A percentile compares a stretch with the other conserved stretches of the same genome.
Evolutionary conservation across 75 land plant genomes (phyloP).

Genomic region (Picea glauca): DNA sequence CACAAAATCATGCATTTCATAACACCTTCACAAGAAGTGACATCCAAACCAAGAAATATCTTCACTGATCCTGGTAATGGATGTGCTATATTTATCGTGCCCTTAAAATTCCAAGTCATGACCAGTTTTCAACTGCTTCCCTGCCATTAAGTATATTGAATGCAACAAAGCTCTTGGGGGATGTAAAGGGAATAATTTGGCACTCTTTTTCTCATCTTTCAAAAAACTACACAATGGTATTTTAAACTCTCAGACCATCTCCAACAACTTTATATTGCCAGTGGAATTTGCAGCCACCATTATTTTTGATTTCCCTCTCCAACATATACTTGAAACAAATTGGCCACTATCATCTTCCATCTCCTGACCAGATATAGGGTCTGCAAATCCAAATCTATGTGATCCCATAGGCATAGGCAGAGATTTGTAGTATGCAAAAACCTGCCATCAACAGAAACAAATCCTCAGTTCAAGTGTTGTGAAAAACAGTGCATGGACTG

Average conservation of each 20-base stretch:
- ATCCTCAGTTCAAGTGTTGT: too few relatives aligned
- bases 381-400: slow-evolving; percentile 85
- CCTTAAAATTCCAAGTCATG: not conserved
- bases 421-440: slow-evolving; percentile 83
- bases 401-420: slow-evolving; percentile 90
- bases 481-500: too few relatives aligned
- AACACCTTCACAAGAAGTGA: not conserved
- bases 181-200: not conserved
- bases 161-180: not conserved
- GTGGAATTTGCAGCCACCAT: slow-evolving; percentile 89
- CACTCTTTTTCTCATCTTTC: not conserved
- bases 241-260: slow-evolving; percentile 48
- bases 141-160: not conserved
- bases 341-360: slow-evolving; percentile 74
- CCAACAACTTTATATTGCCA: slow-evolving; percentile 85
- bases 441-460: slow-evolving; percentile 12
- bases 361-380: slow-evolving; percentile 83
- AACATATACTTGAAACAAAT: slow-evolving; percentile 97
- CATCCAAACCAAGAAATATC: not conserved
- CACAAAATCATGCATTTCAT: slow-evolving; percentile 5
- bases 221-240: not conserved
- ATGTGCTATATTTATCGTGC: slow-evolving; percentile 1
- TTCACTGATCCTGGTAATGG: not conserved
- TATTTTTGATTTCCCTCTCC: slow-evolving; percentile 84
- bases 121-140: not conserved